phyloP scores from a whole-genome alignment of 805 yeast species.

The Kodamaea laetipori region DNA sequence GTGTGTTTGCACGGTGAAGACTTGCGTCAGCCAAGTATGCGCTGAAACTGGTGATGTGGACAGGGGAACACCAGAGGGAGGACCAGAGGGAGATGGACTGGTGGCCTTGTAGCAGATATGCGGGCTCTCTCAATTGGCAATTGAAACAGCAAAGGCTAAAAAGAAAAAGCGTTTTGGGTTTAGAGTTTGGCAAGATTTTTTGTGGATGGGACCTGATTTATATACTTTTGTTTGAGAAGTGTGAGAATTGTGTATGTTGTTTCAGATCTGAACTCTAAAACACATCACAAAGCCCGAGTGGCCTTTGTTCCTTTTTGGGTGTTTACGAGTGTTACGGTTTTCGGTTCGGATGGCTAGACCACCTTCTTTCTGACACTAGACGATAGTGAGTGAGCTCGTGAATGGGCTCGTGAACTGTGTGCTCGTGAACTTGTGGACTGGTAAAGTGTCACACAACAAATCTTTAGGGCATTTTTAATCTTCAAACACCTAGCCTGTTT shows the following conservation, averaged over 20 bases:
- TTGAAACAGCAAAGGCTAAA: constrained; percentile 3
- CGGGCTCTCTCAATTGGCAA: background rate
- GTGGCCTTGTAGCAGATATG: too few relatives aligned
- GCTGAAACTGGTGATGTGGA: constrained; percentile 2
- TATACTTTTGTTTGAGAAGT: constrained; percentile 11
- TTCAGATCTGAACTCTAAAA: constrained; percentile 20
- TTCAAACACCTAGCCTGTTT: too few relatives aligned
- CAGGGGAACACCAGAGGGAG: too few relatives aligned
- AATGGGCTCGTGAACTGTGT: too few relatives aligned
- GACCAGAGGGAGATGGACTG: background rate
- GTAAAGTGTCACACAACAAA: too few relatives aligned
- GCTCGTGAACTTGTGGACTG: too few relatives aligned
- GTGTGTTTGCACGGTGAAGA: constrained; percentile 1
- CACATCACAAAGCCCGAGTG: constrained; percentile 17
- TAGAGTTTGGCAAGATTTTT: constrained; percentile 6
- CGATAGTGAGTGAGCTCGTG: too few relatives aligned
- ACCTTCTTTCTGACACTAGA: too few relatives aligned
- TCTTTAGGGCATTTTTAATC: too few relatives aligned
- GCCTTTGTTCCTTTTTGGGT: background rate
- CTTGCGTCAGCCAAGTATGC: constrained; percentile 4
- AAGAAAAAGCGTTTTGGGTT: constrained; percentile 6
- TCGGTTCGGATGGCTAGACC: too few relatives aligned
- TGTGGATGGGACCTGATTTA: constrained; percentile 4
- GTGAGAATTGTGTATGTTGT: constrained; percentile 14
- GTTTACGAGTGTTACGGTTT: too few relatives aligned